Conservation (phyloP, 176 grass and related monocot genomes). For the Lolium multiflorum region DNA sequence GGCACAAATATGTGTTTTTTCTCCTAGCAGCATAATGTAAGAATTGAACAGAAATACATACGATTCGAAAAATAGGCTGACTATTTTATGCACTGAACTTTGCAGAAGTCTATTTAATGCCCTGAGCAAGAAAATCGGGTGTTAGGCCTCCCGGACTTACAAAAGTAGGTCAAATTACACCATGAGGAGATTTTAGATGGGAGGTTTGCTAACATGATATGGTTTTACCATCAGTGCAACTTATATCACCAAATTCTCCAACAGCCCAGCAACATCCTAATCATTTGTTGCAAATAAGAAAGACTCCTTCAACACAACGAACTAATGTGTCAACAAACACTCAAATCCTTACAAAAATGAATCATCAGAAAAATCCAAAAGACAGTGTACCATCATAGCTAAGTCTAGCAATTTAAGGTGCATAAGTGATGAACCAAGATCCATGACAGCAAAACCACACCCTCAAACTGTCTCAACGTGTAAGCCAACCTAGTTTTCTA, state of each 20-base stretch:
- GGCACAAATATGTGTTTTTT: constrained; percentile 3
- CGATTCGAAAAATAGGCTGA: neutral
- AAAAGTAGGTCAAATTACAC: constrained; percentile 5
- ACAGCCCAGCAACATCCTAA: neutral
- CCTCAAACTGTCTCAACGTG: neutral
- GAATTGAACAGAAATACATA: constrained; percentile 10
- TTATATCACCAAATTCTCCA: neutral
- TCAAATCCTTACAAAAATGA: neutral
- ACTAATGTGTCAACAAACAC: constrained; percentile 10
- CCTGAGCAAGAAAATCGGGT: neutral
- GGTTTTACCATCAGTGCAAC: neutral
- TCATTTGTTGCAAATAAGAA: neutral
- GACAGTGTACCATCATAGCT: neutral
- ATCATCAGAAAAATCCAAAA: neutral
- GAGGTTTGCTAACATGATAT: neutral
- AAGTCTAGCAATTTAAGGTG: neutral
- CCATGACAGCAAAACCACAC: neutral
- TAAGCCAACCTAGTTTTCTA: neutral
- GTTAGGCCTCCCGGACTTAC: neutral
- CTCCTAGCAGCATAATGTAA: neutral
- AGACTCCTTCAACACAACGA: neutral
- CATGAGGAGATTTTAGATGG: neutral
- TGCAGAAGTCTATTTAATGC: neutral
- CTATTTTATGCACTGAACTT: neutral
- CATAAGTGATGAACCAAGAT: neutral